Evolutionary conservation across 257 asterid species (phyloP).

Genomic region (Parsonsia alboflavescens): DNA sequence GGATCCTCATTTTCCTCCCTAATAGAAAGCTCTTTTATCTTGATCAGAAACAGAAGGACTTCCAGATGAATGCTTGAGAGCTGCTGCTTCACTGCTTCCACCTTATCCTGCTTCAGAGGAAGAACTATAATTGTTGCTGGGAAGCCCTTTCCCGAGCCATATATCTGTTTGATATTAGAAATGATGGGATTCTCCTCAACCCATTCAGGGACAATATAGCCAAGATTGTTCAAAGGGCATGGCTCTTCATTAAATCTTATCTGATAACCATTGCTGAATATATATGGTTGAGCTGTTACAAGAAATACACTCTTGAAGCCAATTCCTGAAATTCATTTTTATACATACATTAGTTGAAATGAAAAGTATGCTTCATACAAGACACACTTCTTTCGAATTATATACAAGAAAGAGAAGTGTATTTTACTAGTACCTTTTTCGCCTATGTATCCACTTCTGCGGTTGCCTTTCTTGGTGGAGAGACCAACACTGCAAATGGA

Average conservation of each 20-base stretch:
- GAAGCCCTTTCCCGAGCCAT: background rate
- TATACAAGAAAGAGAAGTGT: no score
- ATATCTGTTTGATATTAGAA: background rate
- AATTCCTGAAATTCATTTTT: slow-evolving; percentile 25
- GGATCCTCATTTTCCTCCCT: slow-evolving; percentile 32
- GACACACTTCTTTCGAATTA: no score
- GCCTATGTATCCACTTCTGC: no score
- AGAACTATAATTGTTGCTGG: slow-evolving; percentile 22
- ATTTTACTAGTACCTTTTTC: no score
- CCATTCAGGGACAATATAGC: slow-evolving; percentile 16
- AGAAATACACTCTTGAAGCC: no score
- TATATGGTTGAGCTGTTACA: slow-evolving; percentile 31
- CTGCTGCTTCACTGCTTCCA: slow-evolving; percentile 31
- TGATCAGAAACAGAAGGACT: slow-evolving; percentile 30
- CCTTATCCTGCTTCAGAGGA: slow-evolving; percentile 36
- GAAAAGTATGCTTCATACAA: no score
- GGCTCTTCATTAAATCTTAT: slow-evolving; percentile 34
- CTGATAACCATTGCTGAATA: slow-evolving; percentile 37
- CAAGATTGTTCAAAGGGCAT: slow-evolving; percentile 25
- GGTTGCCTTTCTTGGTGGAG: no score
- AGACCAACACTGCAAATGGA: no score
- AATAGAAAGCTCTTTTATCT: slow-evolving; percentile 29
- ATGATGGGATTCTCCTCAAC: background rate
- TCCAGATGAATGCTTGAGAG: slow-evolving; percentile 36
- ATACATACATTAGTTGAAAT: background rate